A percentile compares a stretch with the other conserved stretches of the same genome.
Evolutionary conservation across 2,329 filamentous ascomycete genomes (phyloP).

Genomic region (Albophoma yamanashiensis): DNA sequence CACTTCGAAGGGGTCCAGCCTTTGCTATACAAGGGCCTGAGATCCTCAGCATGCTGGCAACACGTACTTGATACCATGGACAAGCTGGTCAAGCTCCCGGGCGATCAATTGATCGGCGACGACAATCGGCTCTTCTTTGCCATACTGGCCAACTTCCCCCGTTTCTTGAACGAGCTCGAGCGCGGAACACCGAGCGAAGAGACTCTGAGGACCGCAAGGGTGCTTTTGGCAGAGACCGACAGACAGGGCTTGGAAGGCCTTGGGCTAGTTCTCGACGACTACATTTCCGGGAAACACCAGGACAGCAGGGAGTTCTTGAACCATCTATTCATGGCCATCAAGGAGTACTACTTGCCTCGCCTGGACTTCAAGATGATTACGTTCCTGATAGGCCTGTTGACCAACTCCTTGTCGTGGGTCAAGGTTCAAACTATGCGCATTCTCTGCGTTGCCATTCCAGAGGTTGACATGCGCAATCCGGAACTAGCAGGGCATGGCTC

Average conservation of each 20-base stretch:
- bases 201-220: constrained; percentile 52
- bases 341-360: constrained; percentile 67
- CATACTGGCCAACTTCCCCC: constrained; percentile 82
- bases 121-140: constrained; percentile 75
- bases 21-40: constrained; percentile 81
- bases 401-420: constrained; percentile 81
- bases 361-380: constrained; percentile 78
- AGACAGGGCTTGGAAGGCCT: constrained; percentile 58
- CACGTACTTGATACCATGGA: constrained; percentile 69
- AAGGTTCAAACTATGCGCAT: constrained; percentile 90
- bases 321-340: constrained; percentile 63
- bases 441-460: constrained; percentile 71
- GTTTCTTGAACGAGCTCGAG: constrained; percentile 73
- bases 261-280: constrained; percentile 57
- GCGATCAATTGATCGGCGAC: constrained; percentile 70
- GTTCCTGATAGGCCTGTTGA: constrained; percentile 83
- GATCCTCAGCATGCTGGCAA: constrained; percentile 74
- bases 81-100: constrained; percentile 66
- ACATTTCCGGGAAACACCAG: constrained; percentile 55
- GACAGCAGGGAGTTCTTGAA: constrained; percentile 65
- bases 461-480: constrained; percentile 85
- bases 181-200: constrained; percentile 43
- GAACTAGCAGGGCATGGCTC: constrained; percentile 87
- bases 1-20: constrained; percentile 77
- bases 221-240: constrained; percentile 63